Evolutionary conservation across 768 basidiomycete species (phyloP), one percentile per base, ranked within the genome.

Genomic region (Russula abietina): DNA sequence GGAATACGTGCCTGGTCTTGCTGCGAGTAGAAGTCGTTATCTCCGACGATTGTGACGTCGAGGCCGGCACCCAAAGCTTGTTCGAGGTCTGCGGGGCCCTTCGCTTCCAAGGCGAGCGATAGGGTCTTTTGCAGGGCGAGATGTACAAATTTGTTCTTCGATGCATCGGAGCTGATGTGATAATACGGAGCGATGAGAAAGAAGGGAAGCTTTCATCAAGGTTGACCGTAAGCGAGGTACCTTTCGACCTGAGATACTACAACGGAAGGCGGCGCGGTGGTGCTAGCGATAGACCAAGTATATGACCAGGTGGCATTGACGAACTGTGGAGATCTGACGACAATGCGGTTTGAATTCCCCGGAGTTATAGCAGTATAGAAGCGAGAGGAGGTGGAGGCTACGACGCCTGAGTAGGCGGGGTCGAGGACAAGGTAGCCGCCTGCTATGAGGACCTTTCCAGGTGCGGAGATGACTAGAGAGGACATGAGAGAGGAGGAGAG

Each of bases 21-120:
- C 70, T 98, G 97, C 4, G 95, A 97, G 76, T 99, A 98, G 70
- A 98, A 99, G 73, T 98, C 97, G 70, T 99, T 98, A 73, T 93
- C 93, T 11, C 93, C 96, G 30, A 87, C 83, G 67, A 98, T 89
- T 43, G 82, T 83, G 65, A 98, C 85, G 67, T 91, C 82, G 61
- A 96, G 77, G 33, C 85, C 88, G 16, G 72, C 69, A 3, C 76
- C 71, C 5, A 92, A 73, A 4, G 73, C 66, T 49, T 76, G 73
- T 38, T 75, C 72, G 68, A 84, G 67, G 51, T 74, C 67, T n/a
- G 74, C 65, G 33, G 74, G 68, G 24, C 83, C 82, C 55, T 77
- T 80, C 52, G 80, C 74, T 69, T 93, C 89, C 33, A 78, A 75
- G 2, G 85, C 85, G 43, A 94, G 75, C n/a, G 79, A 72, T 49